A percentile compares a stretch with the other conserved stretches of the same genome.
Evolutionary conservation across 768 basidiomycete species (phyloP).

Genomic region (Punctularia strigosozonata): DNA sequence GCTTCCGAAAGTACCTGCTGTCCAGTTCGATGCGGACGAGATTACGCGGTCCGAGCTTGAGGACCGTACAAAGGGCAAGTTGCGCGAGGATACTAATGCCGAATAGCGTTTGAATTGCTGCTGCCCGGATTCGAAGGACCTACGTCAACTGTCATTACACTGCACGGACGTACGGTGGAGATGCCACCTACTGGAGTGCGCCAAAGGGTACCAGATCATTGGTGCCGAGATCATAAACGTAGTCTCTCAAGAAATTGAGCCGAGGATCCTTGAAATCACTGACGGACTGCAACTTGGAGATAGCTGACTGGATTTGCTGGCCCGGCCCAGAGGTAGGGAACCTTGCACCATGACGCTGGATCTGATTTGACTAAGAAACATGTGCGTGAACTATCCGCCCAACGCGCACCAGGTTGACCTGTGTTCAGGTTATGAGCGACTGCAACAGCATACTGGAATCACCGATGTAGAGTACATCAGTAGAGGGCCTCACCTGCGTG

Average conservation of each 20-base stretch:
- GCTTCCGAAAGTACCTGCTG: slow-evolving; percentile 29
- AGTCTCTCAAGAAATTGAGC: slow-evolving; percentile 47
- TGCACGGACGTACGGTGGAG: too few relatives aligned
- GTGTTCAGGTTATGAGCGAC: too few relatives aligned
- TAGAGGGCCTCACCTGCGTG: slow-evolving; percentile 32
- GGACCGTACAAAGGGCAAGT: slow-evolving; percentile 43
- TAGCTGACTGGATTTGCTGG: slow-evolving; percentile 28
- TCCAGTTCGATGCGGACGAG: slow-evolving; percentile 60
- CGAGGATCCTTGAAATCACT: slow-evolving; percentile 28
- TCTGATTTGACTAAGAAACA: slow-evolving; percentile 22
- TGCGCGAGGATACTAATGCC: slow-evolving; percentile 28
- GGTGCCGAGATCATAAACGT: slow-evolving; percentile 43
- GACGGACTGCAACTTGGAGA: slow-evolving; percentile 43
- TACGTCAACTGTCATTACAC: too few relatives aligned
- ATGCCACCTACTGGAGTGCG: slow-evolving; percentile 39
- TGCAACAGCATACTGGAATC: not conserved
- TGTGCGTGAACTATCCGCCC: not conserved
- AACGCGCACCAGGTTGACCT: slow-evolving; percentile 52
- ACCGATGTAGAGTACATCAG: not conserved
- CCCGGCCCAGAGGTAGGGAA: slow-evolving; percentile 50
- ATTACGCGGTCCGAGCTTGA: slow-evolving; percentile 48
- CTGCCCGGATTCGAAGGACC: slow-evolving; percentile 40
- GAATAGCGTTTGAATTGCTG: slow-evolving; percentile 43
- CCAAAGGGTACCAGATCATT: slow-evolving; percentile 60
- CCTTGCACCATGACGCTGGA: slow-evolving; percentile 74